phyloP scores from a whole-genome alignment of 176 grass and related monocot species.

The Carex scoparia region DNA sequence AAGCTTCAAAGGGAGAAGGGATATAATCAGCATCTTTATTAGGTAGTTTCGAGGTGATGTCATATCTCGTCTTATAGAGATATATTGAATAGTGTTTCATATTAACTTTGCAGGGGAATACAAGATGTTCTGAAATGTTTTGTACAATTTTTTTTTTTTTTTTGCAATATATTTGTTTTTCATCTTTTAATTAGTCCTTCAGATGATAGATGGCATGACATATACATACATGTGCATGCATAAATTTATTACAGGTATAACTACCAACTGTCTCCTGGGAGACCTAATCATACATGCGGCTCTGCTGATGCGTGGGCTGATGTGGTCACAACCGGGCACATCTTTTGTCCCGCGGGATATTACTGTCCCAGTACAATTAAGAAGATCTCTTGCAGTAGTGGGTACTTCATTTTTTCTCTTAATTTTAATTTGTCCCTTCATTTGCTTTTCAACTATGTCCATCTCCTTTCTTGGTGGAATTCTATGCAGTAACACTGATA shows the following conservation, averaged over 20 bases:
- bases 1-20: not conserved
- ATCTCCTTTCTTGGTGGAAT: not conserved
- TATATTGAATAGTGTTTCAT: not conserved
- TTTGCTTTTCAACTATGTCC: slow-evolving; percentile 23
- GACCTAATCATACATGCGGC: slow-evolving; percentile 76
- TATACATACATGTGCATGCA: not conserved
- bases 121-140: not conserved
- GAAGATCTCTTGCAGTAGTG: slow-evolving; percentile 85
- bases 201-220: not conserved
- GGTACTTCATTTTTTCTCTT: slow-evolving; percentile 55
- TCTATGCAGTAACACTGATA: not conserved
- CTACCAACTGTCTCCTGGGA: slow-evolving; percentile 68
- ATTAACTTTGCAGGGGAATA: not conserved
- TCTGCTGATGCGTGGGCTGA: slow-evolving; percentile 78
- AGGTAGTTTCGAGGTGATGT: not conserved
- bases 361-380: slow-evolving; percentile 78
- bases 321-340: slow-evolving; percentile 45
- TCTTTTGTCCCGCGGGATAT: slow-evolving; percentile 81
- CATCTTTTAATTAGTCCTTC: not conserved
- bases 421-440: slow-evolving; percentile 17
- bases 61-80: not conserved
- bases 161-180: not conserved
- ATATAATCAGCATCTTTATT: not conserved
- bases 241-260: slow-evolving; percentile 49
- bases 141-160: not conserved